phyloP scores from a whole-genome alignment of 768 basidiomycete genomes.

The Lentinula edodes region DNA sequence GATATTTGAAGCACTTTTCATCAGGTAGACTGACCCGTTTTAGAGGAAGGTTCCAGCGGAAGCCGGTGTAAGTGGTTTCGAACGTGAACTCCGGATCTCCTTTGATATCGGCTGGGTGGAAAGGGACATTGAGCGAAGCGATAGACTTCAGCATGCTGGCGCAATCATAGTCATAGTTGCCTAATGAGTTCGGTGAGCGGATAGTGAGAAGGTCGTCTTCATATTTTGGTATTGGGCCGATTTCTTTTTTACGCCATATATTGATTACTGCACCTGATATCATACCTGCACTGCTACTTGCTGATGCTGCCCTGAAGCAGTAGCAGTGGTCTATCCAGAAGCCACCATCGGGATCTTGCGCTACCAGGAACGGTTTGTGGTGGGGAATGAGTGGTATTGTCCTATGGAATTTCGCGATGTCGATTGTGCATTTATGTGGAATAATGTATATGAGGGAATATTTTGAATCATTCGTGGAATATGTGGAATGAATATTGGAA shows the following conservation, averaged over 20 bases:
- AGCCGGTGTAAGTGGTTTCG: conserved; percentile 20
- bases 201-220: conserved; percentile 19
- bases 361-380: conserved; percentile 28
- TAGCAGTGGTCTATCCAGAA: conserved; percentile 27
- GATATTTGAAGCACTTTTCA: conserved; percentile 22
- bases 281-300: conserved; percentile 25
- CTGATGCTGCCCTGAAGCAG: conserved; percentile 22
- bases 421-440: conserved; percentile 11
- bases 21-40: conserved; percentile 23
- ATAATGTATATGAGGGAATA: too few relatives aligned
- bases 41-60: conserved; percentile 19
- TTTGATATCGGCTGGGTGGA: conserved; percentile 6
- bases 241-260: conserved; percentile 17
- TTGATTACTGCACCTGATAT: conserved; percentile 21
- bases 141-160: too few relatives aligned
- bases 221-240: conserved; percentile 16
- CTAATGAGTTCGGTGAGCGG: conserved; percentile 13
- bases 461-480: too few relatives aligned
- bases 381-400: conserved; percentile 24
- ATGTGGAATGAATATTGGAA: too few relatives aligned
- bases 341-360: conserved; percentile 12
- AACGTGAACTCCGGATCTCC: conserved; percentile 14
- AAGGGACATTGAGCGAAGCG: too few relatives aligned
- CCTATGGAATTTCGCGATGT: conserved; percentile 30
- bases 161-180: neutral